Percentiles rank a stretch among this genome's conserved stretches.
Conservation (phyloP, 1,284 basidiomycete genomes). For the Cutaneotrichosporon mucoides region DNA sequence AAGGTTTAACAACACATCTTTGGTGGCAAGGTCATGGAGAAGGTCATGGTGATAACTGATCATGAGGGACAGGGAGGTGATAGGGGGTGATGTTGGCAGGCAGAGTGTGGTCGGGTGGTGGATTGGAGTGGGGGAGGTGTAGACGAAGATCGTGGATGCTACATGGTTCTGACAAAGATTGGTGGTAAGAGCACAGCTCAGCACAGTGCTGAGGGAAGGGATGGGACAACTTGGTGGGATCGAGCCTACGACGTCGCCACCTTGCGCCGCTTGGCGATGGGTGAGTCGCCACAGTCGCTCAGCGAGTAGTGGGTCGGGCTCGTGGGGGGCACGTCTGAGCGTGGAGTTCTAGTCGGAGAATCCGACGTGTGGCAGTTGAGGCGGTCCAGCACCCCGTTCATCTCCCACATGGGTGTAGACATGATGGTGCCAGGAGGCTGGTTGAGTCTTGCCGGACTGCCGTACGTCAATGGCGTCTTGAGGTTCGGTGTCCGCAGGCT, state of each 20-base stretch:
- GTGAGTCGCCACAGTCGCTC: conserved; percentile 19
- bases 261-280: conserved; percentile 20
- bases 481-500: conserved; percentile 26
- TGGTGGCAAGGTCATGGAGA: background rate
- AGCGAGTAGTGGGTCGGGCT: conserved; percentile 36
- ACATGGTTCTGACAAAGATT: background rate
- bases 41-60: background rate
- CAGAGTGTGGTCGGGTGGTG: too few relatives aligned
- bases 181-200: too few relatives aligned
- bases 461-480: conserved; percentile 35
- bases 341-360: conserved; percentile 22
- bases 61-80: too few relatives aligned
- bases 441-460: conserved; percentile 21
- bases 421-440: conserved; percentile 19
- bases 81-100: too few relatives aligned
- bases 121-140: background rate
- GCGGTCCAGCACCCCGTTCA: conserved; percentile 35
- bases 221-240: too few relatives aligned
- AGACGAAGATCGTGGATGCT: conserved; percentile 1
- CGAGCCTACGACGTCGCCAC: conserved; percentile 5
- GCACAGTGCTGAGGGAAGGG: too few relatives aligned
- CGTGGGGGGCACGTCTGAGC: conserved; percentile 34
- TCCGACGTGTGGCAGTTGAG: conserved; percentile 20
- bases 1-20: background rate
- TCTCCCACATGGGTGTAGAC: conserved; percentile 45